Conservation (phyloP, 306 rosid genomes). For the Medicago arabica region DNA sequence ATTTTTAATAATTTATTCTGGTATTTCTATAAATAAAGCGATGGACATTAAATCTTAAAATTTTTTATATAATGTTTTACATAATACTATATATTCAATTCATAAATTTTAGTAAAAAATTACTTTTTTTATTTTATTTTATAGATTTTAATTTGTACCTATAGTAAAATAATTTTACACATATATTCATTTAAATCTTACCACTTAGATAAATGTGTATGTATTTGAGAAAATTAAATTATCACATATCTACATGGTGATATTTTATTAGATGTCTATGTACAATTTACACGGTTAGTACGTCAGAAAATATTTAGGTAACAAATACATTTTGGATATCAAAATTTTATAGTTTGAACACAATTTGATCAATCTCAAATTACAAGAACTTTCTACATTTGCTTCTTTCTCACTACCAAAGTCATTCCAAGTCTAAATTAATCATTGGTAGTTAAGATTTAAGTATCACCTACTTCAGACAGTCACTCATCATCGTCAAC, state of each 20-base stretch:
- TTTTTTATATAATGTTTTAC: neutral
- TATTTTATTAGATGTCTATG: no score
- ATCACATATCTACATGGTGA: no score
- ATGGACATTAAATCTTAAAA: neutral
- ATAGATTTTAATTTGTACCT: no score
- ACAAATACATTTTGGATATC: neutral
- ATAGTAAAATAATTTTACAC: no score
- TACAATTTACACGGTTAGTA: no score
- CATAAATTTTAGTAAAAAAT: neutral
- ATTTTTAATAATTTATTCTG: no score
- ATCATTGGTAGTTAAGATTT: constrained; percentile 35
- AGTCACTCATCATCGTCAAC: constrained; percentile 36
- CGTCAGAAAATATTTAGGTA: neutral
- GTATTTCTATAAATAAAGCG: no score
- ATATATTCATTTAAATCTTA: no score
- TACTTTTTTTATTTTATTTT: no score
- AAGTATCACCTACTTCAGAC: constrained; percentile 23
- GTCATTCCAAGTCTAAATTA: neutral
- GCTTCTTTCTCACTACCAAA: neutral
- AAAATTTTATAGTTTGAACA: neutral
- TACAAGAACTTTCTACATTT: constrained; percentile 33
- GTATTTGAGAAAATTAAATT: no score
- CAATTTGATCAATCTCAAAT: neutral
- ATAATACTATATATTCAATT: neutral
- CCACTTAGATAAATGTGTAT: no score